Base-by-base conservation (phyloP, 192 early-diverging fungal species). In the Geranomyces michiganensis region DNA sequence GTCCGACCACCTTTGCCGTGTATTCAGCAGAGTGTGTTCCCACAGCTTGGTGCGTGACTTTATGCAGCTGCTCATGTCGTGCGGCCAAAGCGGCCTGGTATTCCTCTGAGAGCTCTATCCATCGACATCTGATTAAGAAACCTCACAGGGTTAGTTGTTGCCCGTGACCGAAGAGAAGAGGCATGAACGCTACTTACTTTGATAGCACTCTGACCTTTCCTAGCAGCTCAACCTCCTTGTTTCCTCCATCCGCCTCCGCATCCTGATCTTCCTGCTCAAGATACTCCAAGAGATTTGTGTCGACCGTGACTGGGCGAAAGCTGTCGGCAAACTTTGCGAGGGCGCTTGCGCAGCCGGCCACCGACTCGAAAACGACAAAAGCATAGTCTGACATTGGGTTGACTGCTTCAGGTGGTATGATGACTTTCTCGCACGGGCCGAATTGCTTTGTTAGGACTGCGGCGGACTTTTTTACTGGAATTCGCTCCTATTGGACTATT, bases 1-100 rank as follows among this genome's bases (percentile, higher is more conserved):
- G 26, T 0, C 31, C 68, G 26, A 79, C 67, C 1, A 79, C 73
- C 19, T 62, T 70, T n/a, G 56, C 9, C 66, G 74, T 47, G 46
- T 31, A 78, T 22, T 31, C 43, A 4, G 77, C 77, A 31, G 56
- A 44, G n/a, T 59, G 24, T 14, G 13, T 31, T 62, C 62, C n/a
- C n/a, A 30, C 24, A 51, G 45, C 21, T 26, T 15, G 29, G 56
- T 47, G 27, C 30, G 29, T 8, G 10, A n/a, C 44, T 67, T 65
- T 15, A 2, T 65, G 49, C 4, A 78, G 56, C 45, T 65, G 31
- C 15, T 22, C 2, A 24, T 65, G 45, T 17, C 68, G 32, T 21
- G 21, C 30, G 9, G 19, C n/a, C 27, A 61, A 33, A 10, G 62
- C 67, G 21, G 51, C n/a, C 59, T 63, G 51, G 36, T 78, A 78